Evolutionary conservation across 495 filamentous ascomycete genomes (phyloP).

Genomic region (Aspergillus bertholletiae): DNA sequence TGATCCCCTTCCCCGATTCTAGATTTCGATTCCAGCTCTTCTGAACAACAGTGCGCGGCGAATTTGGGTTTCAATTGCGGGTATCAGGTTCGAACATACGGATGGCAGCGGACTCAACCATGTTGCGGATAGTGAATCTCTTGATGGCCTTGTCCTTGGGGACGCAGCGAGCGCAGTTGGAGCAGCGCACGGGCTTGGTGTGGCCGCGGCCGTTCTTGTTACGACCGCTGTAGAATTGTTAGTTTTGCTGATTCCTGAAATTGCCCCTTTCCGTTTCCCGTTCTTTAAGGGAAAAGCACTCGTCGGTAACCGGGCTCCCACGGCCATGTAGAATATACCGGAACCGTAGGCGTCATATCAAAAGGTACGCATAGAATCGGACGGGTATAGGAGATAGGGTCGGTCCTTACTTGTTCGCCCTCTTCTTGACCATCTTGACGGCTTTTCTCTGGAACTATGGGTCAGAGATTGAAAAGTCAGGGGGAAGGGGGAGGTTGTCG

Average conservation of each 20-base stretch:
- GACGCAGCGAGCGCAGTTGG: slow-evolving; percentile 99
- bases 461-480: slow-evolving; percentile 25
- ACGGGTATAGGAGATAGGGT: slow-evolving; percentile 16
- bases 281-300: not conserved
- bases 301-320: not conserved
- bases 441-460: slow-evolving; percentile 42
- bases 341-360: slow-evolving; percentile 30
- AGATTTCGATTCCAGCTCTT: slow-evolving; percentile 7
- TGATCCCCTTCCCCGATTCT: slow-evolving; percentile 7
- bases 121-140: slow-evolving; percentile 99
- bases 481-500: slow-evolving; percentile 24
- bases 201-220: slow-evolving; percentile 99
- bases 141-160: slow-evolving; percentile 99
- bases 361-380: slow-evolving; percentile 23
- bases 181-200: slow-evolving; percentile 99
- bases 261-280: not conserved
- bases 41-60: slow-evolving; percentile 16
- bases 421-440: slow-evolving; percentile 99
- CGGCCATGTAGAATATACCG: not conserved
- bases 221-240: slow-evolving; percentile 65
- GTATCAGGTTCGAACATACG: slow-evolving; percentile 64
- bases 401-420: slow-evolving; percentile 84
- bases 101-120: slow-evolving; percentile 99
- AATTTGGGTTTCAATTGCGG: slow-evolving; percentile 8
- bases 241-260: slow-evolving; percentile 6